These are phyloP conservation scores for Tylopilus sp. DNA, from an alignment of 768 basidiomycete species.

Conservation along the genomic window DNA sequence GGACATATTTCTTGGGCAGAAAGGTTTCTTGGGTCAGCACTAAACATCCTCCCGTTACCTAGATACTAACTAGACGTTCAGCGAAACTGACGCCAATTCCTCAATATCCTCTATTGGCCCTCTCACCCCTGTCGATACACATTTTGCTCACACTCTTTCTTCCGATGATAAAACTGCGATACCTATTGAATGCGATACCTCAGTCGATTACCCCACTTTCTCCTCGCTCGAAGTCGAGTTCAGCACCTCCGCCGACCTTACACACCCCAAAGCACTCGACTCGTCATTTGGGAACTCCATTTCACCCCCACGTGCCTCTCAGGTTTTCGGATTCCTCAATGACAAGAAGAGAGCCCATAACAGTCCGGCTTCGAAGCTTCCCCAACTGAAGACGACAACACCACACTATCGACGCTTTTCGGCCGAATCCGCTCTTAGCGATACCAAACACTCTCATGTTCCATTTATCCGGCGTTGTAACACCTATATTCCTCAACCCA, in stretches of 20 bases:
- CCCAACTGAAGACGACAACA: slow-evolving; percentile 25
- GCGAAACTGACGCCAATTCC: slow-evolving; percentile 42
- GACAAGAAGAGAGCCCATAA: slow-evolving; percentile 39
- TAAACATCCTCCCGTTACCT: neutral
- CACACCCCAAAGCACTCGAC: slow-evolving; percentile 15
- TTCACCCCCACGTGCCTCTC: slow-evolving; percentile 67
- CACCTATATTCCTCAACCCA: slow-evolving; percentile 12
- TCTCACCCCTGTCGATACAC: slow-evolving; percentile 45
- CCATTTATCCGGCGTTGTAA: slow-evolving; percentile 10
- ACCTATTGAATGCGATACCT: slow-evolving; percentile 45
- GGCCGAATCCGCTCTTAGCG: slow-evolving; percentile 22
- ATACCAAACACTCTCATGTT: slow-evolving; percentile 21
- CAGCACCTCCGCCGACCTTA: slow-evolving; percentile 48
- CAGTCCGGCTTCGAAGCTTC: slow-evolving; percentile 33
- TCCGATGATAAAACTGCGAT: slow-evolving; percentile 36
- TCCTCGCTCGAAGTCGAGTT: slow-evolving; percentile 77
- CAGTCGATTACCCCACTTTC: slow-evolving; percentile 39
- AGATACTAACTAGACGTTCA: slow-evolving; percentile 22
- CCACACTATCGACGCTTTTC: slow-evolving; percentile 23
- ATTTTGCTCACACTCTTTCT: slow-evolving; percentile 40
- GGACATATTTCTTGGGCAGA: slow-evolving; percentile 88
- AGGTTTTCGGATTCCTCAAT: slow-evolving; percentile 71
- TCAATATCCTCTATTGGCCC: slow-evolving; percentile 50
- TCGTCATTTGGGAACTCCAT: slow-evolving; percentile 40
- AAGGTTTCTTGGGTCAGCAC: slow-evolving; percentile 58